phyloP scores from a whole-genome alignment of 345 rosid genomes.

The Aquilaria yunnanensis region DNA sequence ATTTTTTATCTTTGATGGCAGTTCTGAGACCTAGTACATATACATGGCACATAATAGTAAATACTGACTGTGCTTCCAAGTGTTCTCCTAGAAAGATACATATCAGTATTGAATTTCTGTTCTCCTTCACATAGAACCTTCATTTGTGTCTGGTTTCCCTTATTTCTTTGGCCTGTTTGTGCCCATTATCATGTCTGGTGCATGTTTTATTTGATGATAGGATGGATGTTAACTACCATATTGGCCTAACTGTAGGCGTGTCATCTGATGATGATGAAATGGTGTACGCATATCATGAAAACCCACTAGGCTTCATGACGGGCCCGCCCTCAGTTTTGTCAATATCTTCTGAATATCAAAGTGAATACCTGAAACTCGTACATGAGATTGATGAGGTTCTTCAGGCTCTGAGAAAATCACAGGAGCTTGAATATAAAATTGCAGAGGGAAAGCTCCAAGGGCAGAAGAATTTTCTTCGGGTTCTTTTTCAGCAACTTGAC shows the following conservation, averaged over 20 bases:
- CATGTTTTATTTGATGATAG: neutral
- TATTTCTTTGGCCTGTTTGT: neutral
- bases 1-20: neutral
- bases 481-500: conserved; percentile 60
- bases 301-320: conserved; percentile 19
- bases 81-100: neutral
- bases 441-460: conserved; percentile 56
- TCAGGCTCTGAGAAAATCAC: conserved; percentile 44
- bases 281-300: conserved; percentile 22
- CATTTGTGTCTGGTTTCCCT: neutral
- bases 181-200: neutral
- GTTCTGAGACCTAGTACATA: no score
- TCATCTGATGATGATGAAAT: conserved; percentile 26
- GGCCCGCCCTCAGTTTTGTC: conserved; percentile 19
- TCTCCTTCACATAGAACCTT: neutral
- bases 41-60: no score
- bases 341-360: conserved; percentile 30
- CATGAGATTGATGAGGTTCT: conserved; percentile 57
- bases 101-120: neutral
- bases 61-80: neutral
- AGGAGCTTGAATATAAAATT: conserved; percentile 51
- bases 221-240: conserved; percentile 1
- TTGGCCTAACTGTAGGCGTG: conserved; percentile 23
- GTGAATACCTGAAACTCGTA: conserved; percentile 52
- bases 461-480: conserved; percentile 53